These are phyloP conservation scores for Silybum marianum DNA, from an alignment of 129 eudicot genomes.

Conservation along the genomic window DNA sequence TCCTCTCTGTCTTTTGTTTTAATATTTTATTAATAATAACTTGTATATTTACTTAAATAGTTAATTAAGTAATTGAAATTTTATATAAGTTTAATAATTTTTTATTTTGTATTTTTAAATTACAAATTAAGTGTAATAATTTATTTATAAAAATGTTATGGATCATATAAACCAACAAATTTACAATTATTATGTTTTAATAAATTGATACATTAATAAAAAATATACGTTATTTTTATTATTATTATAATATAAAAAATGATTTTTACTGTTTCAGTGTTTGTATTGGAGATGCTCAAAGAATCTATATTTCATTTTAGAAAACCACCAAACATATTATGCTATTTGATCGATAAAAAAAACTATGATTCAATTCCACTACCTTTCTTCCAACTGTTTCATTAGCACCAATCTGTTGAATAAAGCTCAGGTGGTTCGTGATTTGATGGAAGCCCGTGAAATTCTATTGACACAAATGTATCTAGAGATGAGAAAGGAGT, in stretches of 20 bases:
- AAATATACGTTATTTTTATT: too few species aligned
- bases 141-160: too few species aligned
- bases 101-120: too few species aligned
- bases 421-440: not conserved
- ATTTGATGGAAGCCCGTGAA: not conserved
- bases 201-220: too few species aligned
- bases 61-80: not conserved
- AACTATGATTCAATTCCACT: too few species aligned
- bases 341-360: not conserved
- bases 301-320: too few species aligned
- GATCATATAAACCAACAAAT: too few species aligned
- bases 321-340: not conserved
- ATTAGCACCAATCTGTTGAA: too few species aligned
- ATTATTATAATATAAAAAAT: too few species aligned
- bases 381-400: too few species aligned
- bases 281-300: not conserved
- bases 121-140: not conserved
- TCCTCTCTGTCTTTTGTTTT: not conserved
- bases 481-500: not conserved
- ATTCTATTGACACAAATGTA: not conserved
- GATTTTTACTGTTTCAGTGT: too few species aligned
- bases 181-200: too few species aligned
- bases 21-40: not conserved
- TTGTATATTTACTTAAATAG: not conserved
- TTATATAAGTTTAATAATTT: not conserved